Conservation (phyloP, 352 stramenopile species). For the Plasmopara viticola region DNA sequence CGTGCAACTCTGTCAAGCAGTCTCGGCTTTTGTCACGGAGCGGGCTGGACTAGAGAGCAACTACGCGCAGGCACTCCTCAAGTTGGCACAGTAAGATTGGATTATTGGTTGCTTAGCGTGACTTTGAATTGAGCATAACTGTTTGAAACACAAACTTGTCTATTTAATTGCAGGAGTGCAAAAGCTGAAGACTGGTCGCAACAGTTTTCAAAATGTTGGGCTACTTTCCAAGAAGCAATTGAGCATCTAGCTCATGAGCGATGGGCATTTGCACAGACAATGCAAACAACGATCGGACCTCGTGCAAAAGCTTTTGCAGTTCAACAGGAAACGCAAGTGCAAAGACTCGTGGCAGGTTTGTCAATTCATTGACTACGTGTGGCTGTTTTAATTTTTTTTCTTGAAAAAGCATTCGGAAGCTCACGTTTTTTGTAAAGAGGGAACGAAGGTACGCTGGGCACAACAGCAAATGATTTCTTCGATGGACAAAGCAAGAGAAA, state of each 20-base stretch:
- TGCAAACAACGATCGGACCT: constrained; percentile 53
- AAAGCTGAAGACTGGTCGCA: constrained; percentile 67
- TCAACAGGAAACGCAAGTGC: constrained; percentile 73
- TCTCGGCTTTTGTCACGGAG: constrained; percentile 57
- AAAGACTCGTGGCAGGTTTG: constrained; percentile 62
- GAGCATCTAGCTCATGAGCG: constrained; percentile 49
- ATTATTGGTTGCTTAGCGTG: not conserved
- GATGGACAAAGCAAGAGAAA: constrained; percentile 66
- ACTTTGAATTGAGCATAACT: not conserved
- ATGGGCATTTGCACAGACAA: constrained; percentile 47
- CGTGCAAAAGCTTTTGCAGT: constrained; percentile 58
- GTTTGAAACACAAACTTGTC: not conserved
- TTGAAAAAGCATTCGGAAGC: constrained; percentile 3
- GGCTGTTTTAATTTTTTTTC: not conserved
- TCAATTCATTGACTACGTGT: not conserved
- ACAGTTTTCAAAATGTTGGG: constrained; percentile 53
- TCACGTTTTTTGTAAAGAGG: constrained; percentile 35
- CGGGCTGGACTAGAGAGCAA: constrained; percentile 45
- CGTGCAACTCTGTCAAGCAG: constrained; percentile 66
- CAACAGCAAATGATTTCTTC: constrained; percentile 55
- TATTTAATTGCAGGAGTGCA: constrained; percentile 23
- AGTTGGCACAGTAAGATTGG: constrained; percentile 43
- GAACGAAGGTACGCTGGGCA: constrained; percentile 56
- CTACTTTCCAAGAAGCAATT: constrained; percentile 43
- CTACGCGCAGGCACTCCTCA: constrained; percentile 56